A percentile compares a stretch with the other conserved stretches of the same genome.
These are phyloP conservation scores for Sporothrix dimorphospora DNA, from an alignment of 2,329 filamentous ascomycete species.

Conservation along the genomic window DNA sequence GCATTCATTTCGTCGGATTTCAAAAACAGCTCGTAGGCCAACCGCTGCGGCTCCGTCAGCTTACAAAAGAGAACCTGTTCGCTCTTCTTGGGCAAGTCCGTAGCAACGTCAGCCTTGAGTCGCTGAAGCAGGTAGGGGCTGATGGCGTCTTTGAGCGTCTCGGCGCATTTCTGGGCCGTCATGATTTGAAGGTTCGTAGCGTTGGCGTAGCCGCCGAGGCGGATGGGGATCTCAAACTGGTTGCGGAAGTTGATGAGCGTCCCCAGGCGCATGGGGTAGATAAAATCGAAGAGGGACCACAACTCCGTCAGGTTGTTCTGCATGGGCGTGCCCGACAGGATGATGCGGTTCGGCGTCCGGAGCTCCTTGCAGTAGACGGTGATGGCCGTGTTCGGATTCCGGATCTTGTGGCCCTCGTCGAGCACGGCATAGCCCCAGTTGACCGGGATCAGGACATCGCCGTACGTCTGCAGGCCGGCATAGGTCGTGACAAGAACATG, in stretches of 20 bases:
- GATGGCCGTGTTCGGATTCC: slow-evolving; percentile 92
- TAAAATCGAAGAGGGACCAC: slow-evolving; percentile 97
- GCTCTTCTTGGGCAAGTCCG: slow-evolving; percentile 91
- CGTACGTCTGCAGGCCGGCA: slow-evolving; percentile 90
- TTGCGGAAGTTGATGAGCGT: slow-evolving; percentile 88
- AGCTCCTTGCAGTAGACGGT: slow-evolving; percentile 95
- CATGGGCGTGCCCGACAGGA: slow-evolving; percentile 94
- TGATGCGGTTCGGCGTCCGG: slow-evolving; percentile 85
- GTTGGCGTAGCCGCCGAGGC: slow-evolving; percentile 90
- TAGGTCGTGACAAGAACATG: slow-evolving; percentile 97
- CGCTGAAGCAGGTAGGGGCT: slow-evolving; percentile 91
- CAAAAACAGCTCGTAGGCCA: slow-evolving; percentile 80
- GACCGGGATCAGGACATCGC: slow-evolving; percentile 76
- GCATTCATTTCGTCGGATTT: slow-evolving; percentile 82
- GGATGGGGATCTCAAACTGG: slow-evolving; percentile 93
- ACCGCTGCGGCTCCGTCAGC: slow-evolving; percentile 75
- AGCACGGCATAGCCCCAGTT: slow-evolving; percentile 94
- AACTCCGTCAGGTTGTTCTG: slow-evolving; percentile 95
- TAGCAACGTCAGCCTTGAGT: slow-evolving; percentile 89
- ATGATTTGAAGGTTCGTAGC: slow-evolving; percentile 92
- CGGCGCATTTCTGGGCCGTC: slow-evolving; percentile 91
- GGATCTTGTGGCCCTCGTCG: slow-evolving; percentile 97
- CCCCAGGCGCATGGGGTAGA: slow-evolving; percentile 93
- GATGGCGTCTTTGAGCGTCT: slow-evolving; percentile 91
- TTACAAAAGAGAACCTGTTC: slow-evolving; percentile 97